phyloP scores from a whole-genome alignment of 805 yeast species.

The Candida ulmi region DNA sequence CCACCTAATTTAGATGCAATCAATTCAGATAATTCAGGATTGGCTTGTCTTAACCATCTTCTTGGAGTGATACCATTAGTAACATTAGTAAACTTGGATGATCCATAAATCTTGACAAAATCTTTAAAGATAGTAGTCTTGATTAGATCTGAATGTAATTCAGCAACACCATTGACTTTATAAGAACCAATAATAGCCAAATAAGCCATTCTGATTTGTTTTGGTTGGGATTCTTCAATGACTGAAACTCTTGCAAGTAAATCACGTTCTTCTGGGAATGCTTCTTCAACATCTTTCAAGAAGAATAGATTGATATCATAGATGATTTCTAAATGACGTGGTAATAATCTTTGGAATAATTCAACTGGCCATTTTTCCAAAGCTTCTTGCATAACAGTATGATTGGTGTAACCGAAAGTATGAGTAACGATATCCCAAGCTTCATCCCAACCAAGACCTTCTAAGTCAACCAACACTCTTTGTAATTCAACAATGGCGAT shows the following conservation, averaged over 20 bases:
- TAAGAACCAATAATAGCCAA: slow-evolving; percentile 91
- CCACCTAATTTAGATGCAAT: slow-evolving; percentile 69
- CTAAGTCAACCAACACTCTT: slow-evolving; percentile 79
- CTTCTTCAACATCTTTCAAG: slow-evolving; percentile 66
- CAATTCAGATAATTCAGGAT: slow-evolving; percentile 71
- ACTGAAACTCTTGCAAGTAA: slow-evolving; percentile 69
- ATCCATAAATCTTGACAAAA: slow-evolving; percentile 78
- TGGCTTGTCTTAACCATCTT: slow-evolving; percentile 94
- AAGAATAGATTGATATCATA: slow-evolving; percentile 80
- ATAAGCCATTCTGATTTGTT: slow-evolving; percentile 87
- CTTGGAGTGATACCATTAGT: slow-evolving; percentile 96
- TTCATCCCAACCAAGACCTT: slow-evolving; percentile 71
- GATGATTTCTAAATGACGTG: slow-evolving; percentile 87
- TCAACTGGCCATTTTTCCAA: slow-evolving; percentile 94
- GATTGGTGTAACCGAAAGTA: slow-evolving; percentile 90
- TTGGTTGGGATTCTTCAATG: slow-evolving; percentile 76
- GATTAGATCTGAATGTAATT: slow-evolving; percentile 86
- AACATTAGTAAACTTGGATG: slow-evolving; percentile 81
- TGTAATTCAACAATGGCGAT: slow-evolving; percentile 86
- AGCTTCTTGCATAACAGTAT: slow-evolving; percentile 93
- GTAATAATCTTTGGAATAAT: slow-evolving; percentile 69
- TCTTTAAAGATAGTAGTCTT: slow-evolving; percentile 86
- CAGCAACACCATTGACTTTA: slow-evolving; percentile 94
- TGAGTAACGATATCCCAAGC: slow-evolving; percentile 82
- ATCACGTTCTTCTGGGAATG: slow-evolving; percentile 67